A percentile compares a stretch with the other conserved stretches of the same genome.
Conservation (phyloP, 2,329 filamentous ascomycete genomes). For the Pyricularia pennisetigena region DNA sequence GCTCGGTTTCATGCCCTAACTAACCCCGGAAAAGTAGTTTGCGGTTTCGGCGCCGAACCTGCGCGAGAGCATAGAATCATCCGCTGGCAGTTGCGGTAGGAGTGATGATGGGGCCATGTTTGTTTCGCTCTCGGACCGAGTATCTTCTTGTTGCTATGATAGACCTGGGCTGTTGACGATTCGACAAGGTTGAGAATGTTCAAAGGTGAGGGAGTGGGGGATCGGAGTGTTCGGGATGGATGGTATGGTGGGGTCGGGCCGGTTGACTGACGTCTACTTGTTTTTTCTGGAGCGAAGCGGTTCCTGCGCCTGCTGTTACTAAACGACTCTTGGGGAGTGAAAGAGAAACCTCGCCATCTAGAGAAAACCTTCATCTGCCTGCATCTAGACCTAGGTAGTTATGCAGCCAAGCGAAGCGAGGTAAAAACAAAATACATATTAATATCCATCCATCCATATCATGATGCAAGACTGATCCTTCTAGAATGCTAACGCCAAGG, state of each 20-base stretch:
- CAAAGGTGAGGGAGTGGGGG: neutral
- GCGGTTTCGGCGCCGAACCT: constrained; percentile 72
- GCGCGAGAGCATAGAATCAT: constrained; percentile 59
- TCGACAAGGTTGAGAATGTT: neutral
- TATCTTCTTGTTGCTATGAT: neutral
- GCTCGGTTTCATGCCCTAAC: constrained; percentile 23
- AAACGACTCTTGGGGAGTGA: no score
- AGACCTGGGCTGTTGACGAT: neutral
- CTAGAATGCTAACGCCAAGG: no score
- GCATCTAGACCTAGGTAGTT: no score
- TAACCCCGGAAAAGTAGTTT: constrained; percentile 68
- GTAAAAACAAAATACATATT: no score
- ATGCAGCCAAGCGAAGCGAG: no score
- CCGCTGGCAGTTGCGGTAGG: constrained; percentile 34
- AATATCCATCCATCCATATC: no score
- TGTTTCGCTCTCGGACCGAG: neutral
- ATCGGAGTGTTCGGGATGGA: neutral
- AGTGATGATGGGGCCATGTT: constrained; percentile 5
- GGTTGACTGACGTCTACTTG: neutral
- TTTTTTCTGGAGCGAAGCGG: neutral
- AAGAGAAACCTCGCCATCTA: no score
- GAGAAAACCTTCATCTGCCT: no score
- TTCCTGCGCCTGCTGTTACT: neutral
- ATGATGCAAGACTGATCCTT: no score
- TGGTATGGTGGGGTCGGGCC: neutral